Evolutionary conservation across 352 stramenopile genomes (phyloP).

Genomic region (Phytophthora foliorum): DNA sequence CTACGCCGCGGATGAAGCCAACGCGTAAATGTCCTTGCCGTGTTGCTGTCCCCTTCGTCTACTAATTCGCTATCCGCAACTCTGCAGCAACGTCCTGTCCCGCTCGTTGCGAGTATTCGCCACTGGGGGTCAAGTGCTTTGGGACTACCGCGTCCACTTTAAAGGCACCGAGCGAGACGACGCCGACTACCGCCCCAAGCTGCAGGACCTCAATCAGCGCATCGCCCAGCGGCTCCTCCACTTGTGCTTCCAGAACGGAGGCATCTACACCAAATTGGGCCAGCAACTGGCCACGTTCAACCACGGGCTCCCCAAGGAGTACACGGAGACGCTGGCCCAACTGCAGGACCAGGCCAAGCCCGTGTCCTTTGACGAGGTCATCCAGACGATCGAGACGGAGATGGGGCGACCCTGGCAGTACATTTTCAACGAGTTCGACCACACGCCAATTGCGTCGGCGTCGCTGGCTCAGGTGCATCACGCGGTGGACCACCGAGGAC

Average conservation of each 20-base stretch:
- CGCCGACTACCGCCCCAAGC: slow-evolving; percentile 66
- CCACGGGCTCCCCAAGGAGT: slow-evolving; percentile 95
- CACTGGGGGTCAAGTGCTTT: slow-evolving; percentile 52
- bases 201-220: slow-evolving; percentile 77
- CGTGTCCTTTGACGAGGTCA: slow-evolving; percentile 59
- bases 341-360: slow-evolving; percentile 94
- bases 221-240: slow-evolving; percentile 90
- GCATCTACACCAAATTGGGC: slow-evolving; percentile 98
- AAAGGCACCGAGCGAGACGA: slow-evolving; percentile 48
- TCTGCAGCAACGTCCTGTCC: slow-evolving; percentile 63
- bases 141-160: slow-evolving; percentile 68
- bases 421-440: slow-evolving; percentile 93
- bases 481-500: slow-evolving; percentile 88
- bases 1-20: slow-evolving; percentile 56
- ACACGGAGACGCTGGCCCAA: slow-evolving; percentile 91
- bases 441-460: slow-evolving; percentile 94
- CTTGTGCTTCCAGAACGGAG: slow-evolving; percentile 94
- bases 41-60: background rate
- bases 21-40: slow-evolving; percentile 46
- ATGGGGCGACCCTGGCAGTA: slow-evolving; percentile 79
- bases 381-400: slow-evolving; percentile 66
- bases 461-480: slow-evolving; percentile 97
- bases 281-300: slow-evolving; percentile 98
- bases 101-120: slow-evolving; percentile 69
- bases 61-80: background rate